A percentile compares a stretch with the other conserved stretches of the same genome.
phyloP scores from a whole-genome alignment of 371 early-diverging fungal genomes.

The Actinomucor elegans region DNA sequence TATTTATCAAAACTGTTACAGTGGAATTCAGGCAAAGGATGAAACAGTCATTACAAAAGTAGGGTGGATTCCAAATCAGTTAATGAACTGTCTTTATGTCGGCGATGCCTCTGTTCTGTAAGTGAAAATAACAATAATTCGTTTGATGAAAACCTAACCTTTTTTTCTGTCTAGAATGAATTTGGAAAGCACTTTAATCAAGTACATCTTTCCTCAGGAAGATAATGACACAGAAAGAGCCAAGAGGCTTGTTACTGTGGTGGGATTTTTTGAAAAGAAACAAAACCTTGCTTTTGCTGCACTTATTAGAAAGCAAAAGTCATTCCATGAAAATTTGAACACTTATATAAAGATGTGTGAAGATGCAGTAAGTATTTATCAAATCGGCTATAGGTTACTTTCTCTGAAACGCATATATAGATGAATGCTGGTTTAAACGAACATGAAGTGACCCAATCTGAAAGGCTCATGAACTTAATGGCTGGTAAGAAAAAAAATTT shows the following conservation, averaged over 20 bases:
- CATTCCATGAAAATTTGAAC: conserved; percentile 46
- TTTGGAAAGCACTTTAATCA: conserved; percentile 41
- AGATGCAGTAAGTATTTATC: conserved; percentile 7
- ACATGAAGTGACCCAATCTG: conserved; percentile 26
- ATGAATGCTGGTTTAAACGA: too few species aligned
- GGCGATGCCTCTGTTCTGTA: conserved; percentile 78
- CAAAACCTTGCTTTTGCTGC: conserved; percentile 57
- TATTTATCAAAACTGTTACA: conserved; percentile 71
- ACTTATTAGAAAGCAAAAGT: conserved; percentile 53
- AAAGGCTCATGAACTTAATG: conserved; percentile 43
- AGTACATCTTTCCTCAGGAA: conserved; percentile 39
- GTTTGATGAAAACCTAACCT: background rate
- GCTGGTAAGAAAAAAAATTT: conserved; percentile 29
- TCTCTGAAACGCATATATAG: too few species aligned
- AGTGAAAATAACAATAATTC: conserved; percentile 20
- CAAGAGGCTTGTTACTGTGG: conserved; percentile 56
- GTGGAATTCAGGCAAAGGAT: conserved; percentile 58
- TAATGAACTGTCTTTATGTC: conserved; percentile 78
- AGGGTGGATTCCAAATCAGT: conserved; percentile 79
- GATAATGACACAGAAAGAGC: conserved; percentile 55
- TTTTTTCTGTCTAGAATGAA: conserved; percentile 26
- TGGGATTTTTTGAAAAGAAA: conserved; percentile 46
- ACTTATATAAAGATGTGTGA: conserved; percentile 54
- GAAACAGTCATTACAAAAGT: conserved; percentile 47
- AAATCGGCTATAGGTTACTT: too few species aligned